Evolutionary conservation across 305 asterid genomes (phyloP).

Genomic region (Plantago lanceolata): DNA sequence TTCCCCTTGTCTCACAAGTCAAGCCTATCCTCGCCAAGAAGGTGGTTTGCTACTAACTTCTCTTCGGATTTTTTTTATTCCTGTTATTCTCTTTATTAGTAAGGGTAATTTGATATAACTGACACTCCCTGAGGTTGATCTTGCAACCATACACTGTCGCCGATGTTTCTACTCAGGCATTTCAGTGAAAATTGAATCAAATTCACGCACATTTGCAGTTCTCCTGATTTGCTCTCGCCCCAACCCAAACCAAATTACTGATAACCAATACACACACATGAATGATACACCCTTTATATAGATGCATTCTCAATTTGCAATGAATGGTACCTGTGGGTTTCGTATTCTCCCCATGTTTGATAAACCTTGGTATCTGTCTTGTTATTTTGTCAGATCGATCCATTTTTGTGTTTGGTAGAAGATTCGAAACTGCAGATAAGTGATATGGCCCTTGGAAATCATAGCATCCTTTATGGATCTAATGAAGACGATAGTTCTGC

Average conservation of each 20-base stretch:
- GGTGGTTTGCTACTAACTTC: conserved; percentile 40
- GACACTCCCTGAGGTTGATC: background rate
- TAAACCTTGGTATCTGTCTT: conserved; percentile 7
- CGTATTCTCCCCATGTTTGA: background rate
- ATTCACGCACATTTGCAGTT: background rate
- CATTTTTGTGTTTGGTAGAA: conserved; percentile 71
- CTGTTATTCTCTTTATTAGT: background rate
- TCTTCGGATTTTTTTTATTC: background rate
- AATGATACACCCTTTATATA: no score
- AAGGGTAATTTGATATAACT: background rate
- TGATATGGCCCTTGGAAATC: conserved; percentile 39
- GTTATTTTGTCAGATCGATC: conserved; percentile 66
- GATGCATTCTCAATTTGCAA: background rate
- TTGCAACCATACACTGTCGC: background rate
- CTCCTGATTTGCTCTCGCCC: background rate
- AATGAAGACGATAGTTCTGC: conserved; percentile 78
- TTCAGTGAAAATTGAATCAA: background rate
- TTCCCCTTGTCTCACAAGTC: conserved; percentile 50
- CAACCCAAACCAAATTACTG: background rate
- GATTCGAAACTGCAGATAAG: conserved; percentile 73
- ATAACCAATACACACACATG: background rate
- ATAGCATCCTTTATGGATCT: conserved; percentile 55
- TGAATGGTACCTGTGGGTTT: background rate
- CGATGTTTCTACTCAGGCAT: background rate
- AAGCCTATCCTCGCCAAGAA: conserved; percentile 51